These are phyloP conservation scores for Rhizophora mangle DNA, from an alignment of 345 rosid genomes.

Conservation along the genomic window DNA sequence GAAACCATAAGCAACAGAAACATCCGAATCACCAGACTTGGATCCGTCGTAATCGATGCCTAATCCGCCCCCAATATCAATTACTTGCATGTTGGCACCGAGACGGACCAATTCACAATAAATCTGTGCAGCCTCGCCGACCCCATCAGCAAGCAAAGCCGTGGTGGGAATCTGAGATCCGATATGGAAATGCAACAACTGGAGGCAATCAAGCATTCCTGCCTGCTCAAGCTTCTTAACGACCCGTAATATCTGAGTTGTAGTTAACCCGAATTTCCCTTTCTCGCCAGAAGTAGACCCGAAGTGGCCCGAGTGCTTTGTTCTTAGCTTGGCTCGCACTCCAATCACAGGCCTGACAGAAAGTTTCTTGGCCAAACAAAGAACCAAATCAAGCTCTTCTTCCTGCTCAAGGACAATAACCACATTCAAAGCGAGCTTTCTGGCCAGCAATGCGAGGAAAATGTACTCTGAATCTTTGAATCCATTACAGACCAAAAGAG, in stretches of 20 bases:
- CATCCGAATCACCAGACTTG: conserved; percentile 72
- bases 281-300: conserved; percentile 95
- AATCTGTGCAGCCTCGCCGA: conserved; percentile 80
- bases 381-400: conserved; percentile 81
- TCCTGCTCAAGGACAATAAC: conserved; percentile 91
- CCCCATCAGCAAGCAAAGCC: conserved; percentile 62
- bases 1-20: conserved; percentile 80
- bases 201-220: conserved; percentile 82
- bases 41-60: conserved; percentile 96
- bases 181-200: conserved; percentile 84
- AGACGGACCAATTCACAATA: conserved; percentile 83
- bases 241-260: conserved; percentile 73
- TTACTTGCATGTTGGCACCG: conserved; percentile 72
- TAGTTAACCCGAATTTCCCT: conserved; percentile 85
- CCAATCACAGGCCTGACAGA: conserved; percentile 68
- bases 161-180: conserved; percentile 94
- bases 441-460: conserved; percentile 69
- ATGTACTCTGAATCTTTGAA: conserved; percentile 84
- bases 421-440: conserved; percentile 63
- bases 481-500: conserved; percentile 79
- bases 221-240: conserved; percentile 52
- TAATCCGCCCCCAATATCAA: conserved; percentile 85
- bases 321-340: conserved; percentile 77
- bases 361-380: conserved; percentile 61
- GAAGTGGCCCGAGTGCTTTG: conserved; percentile 88